Evolutionary conservation across 2,329 filamentous ascomycete genomes (phyloP).

Genomic region (Stemphylium beticola): DNA sequence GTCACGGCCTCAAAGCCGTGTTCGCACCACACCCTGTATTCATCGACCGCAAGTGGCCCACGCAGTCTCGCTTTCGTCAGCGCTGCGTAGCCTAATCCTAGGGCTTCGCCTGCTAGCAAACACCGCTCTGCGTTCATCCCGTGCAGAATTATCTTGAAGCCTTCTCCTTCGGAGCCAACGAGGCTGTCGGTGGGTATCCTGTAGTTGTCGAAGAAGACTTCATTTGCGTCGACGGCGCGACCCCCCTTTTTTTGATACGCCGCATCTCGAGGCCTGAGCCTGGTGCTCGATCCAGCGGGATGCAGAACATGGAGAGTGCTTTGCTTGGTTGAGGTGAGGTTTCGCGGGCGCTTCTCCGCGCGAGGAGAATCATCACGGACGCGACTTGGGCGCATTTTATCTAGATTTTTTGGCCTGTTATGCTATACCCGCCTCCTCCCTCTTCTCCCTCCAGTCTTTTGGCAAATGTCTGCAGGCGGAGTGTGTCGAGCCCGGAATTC

Average conservation of each 20-base stretch:
- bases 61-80: constrained; percentile 52
- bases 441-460: constrained; percentile 39
- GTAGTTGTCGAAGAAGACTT: constrained; percentile 87
- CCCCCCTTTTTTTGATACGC: constrained; percentile 84
- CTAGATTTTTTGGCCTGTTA: constrained; percentile 87
- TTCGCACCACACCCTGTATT: constrained; percentile 66
- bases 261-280: constrained; percentile 69
- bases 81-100: constrained; percentile 78
- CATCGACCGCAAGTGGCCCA: constrained; percentile 63
- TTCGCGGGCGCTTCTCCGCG: no score
- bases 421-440: constrained; percentile 63
- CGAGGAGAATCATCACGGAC: constrained; percentile 81
- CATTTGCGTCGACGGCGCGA: constrained; percentile 80
- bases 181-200: constrained; percentile 67
- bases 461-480: constrained; percentile 62
- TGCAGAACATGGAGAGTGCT: constrained; percentile 80
- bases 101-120: constrained; percentile 72
- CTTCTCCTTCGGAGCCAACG: constrained; percentile 74
- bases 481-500: constrained; percentile 78
- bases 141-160: constrained; percentile 70
- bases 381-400: constrained; percentile 86
- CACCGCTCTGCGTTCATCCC: constrained; percentile 59
- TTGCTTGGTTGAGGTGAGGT: constrained; percentile 71
- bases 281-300: constrained; percentile 68
- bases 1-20: constrained; percentile 79